Percentiles rank a stretch among this genome's conserved stretches.
phyloP scores from a whole-genome alignment of 345 rosid genomes.

The Boechera divaricarpa region DNA sequence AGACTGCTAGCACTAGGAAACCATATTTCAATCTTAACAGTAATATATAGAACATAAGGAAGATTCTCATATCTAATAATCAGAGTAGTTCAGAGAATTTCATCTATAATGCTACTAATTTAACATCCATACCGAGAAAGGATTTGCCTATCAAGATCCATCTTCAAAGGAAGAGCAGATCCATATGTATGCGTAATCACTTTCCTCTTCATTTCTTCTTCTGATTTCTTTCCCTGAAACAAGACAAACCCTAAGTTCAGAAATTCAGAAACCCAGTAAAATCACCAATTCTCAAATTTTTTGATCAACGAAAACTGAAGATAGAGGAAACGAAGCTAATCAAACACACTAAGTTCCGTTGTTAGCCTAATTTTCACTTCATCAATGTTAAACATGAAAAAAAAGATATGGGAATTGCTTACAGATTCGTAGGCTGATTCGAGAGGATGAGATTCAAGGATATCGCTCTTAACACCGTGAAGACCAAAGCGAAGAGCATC shows the following conservation, averaged over 20 bases:
- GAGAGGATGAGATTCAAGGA: constrained; percentile 81
- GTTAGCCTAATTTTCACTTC: not conserved
- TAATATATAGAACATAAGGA: not conserved
- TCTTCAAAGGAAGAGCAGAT: constrained; percentile 75
- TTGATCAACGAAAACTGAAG: not conserved
- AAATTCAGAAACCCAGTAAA: not conserved
- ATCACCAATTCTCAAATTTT: not conserved
- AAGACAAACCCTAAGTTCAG: constrained; percentile 13
- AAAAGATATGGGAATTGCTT: not conserved
- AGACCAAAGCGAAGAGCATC: constrained; percentile 87
- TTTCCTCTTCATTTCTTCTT: constrained; percentile 65
- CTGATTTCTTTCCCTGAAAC: constrained; percentile 56
- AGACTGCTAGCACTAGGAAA: not conserved
- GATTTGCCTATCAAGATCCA: constrained; percentile 85
- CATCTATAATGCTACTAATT: not conserved
- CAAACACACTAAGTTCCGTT: not conserved
- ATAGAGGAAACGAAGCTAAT: not conserved
- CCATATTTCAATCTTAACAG: not conserved
- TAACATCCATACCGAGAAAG: constrained; percentile 66
- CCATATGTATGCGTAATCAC: constrained; percentile 72
- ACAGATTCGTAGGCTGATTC: constrained; percentile 72
- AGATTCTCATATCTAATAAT: constrained; percentile 9
- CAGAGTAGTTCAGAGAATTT: not conserved
- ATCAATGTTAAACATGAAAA: not conserved
- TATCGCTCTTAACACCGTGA: constrained; percentile 73